Conservation (phyloP, 441 rosid genomes). For the Gossypium armourianum region DNA sequence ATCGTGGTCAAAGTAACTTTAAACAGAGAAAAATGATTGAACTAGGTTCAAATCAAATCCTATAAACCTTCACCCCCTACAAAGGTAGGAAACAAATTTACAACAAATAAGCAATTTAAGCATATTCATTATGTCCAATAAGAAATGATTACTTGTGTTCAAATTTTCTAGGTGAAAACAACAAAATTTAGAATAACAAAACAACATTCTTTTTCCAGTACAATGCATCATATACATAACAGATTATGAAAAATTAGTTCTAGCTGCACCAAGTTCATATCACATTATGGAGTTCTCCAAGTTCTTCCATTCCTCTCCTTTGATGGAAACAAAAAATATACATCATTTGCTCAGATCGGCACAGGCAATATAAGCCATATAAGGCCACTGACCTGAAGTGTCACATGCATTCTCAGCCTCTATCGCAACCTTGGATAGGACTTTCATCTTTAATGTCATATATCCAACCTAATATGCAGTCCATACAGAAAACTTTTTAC, state of each 20-base stretch:
- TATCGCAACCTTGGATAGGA: constrained; percentile 36
- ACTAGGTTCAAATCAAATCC: constrained; percentile 1
- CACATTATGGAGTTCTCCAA: background rate
- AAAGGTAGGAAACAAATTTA: background rate
- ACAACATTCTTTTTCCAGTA: background rate
- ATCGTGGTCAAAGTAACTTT: background rate
- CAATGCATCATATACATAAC: background rate
- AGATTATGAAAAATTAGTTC: background rate
- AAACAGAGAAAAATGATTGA: background rate
- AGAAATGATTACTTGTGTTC: background rate
- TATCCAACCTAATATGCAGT: constrained; percentile 40
- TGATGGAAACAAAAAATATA: background rate
- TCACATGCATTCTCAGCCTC: constrained; percentile 30
- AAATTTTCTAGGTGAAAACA: background rate
- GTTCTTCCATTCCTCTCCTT: constrained; percentile 2
- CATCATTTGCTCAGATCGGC: background rate
- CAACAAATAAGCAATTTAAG: background rate
- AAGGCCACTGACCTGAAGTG: constrained; percentile 37
- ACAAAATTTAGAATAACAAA: background rate
- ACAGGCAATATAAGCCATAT: constrained; percentile 9
- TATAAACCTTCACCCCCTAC: background rate
- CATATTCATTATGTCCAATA: background rate
- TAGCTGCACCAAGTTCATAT: background rate
- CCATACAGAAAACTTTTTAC: constrained; percentile 14
- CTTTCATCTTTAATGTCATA: constrained; percentile 43